Conservation (phyloP, 116 monocot species). For the Thalassia testudinum region DNA sequence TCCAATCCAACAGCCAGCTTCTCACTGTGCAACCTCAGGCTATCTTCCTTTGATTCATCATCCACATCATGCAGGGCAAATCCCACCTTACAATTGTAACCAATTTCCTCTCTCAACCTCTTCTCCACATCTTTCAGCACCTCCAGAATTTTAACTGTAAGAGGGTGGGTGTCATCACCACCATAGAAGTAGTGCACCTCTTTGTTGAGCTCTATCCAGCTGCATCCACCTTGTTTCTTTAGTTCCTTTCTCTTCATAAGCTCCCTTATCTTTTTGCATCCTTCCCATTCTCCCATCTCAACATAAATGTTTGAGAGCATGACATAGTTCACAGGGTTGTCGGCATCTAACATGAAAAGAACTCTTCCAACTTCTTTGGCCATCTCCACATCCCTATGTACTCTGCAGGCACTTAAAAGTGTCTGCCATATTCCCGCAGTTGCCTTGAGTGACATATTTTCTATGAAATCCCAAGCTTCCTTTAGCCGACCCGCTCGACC, state of each 20-base stretch:
- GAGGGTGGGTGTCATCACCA: conserved; percentile 30
- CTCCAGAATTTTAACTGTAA: conserved; percentile 12
- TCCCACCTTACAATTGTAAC: conserved; percentile 23
- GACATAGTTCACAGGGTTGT: conserved; percentile 37
- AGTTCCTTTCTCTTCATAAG: conserved; percentile 24
- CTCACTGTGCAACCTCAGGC: conserved; percentile 65
- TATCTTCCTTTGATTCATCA: conserved; percentile 31
- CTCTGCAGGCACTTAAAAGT: conserved; percentile 45
- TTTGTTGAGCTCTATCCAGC: conserved; percentile 37
- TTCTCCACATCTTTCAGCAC: conserved; percentile 25
- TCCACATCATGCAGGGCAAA: conserved; percentile 45
- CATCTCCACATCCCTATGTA: conserved; percentile 28
- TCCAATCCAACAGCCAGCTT: conserved; percentile 69
- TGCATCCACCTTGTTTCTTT: conserved; percentile 41
- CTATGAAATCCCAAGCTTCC: conserved; percentile 41
- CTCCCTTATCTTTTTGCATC: conserved; percentile 21
- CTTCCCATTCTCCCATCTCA: conserved; percentile 22
- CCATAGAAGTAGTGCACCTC: conserved; percentile 32
- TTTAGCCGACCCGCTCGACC: conserved; percentile 39
- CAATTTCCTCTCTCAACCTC: conserved; percentile 30
- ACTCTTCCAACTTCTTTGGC: conserved; percentile 21
- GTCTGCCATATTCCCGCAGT: conserved; percentile 46
- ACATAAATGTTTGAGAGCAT: conserved; percentile 38
- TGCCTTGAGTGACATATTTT: conserved; percentile 31
- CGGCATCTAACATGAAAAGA: conserved; percentile 21